Base-by-base conservation (phyloP, 331 rosid species). In the Cydonia oblonga region DNA sequence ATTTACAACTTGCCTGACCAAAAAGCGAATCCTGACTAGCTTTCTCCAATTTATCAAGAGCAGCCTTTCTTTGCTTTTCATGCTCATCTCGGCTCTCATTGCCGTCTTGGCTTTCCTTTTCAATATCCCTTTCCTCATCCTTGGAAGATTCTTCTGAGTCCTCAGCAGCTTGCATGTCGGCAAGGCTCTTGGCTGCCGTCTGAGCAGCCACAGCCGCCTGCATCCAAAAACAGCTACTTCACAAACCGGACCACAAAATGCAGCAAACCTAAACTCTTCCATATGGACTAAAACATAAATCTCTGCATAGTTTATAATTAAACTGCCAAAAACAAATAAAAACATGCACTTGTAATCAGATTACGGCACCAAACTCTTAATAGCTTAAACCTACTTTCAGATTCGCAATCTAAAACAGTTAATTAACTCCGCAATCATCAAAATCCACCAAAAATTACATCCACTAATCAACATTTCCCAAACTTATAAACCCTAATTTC, bases 121-220 rank as follows among this genome's bases (percentile, higher is more conserved):
- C 88, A 64, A 67, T 29, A 60, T 73, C 87, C 81, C 52, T 85
- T 78, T 81, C 88, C 53, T 56, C 81, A 78, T 87, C 89, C 79
- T 82, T 82, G 46, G 84, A 81, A 75, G 85, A 66, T 64, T 93
- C 90, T 62, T 93, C 90, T 0, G 85, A 77, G 59, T 84, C 88
- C 73, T 82, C 91, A 19, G 66, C 80, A 62, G 66, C 64, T 77
- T 89, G 87, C 87, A 93, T 73, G 81, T 93, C 96, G 0, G 85
- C 83, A 66, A 93, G 69, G 89, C 92, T 87, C 85, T 89, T 93
- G 2, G 96, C 90, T 13, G 97, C 98, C 1, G 93, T 86, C 87
- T 93, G 74, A 54, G 98, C 98, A 71, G 78, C 97, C 46, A 75
- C 89, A 76, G 96, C 84, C 51, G 98, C 98, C 98, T 93, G 89